Evolutionary conservation across 192 early-diverging fungal species (phyloP), one percentile per base, ranked within the genome.

Genomic region (Geranomyces michiganensis): DNA sequence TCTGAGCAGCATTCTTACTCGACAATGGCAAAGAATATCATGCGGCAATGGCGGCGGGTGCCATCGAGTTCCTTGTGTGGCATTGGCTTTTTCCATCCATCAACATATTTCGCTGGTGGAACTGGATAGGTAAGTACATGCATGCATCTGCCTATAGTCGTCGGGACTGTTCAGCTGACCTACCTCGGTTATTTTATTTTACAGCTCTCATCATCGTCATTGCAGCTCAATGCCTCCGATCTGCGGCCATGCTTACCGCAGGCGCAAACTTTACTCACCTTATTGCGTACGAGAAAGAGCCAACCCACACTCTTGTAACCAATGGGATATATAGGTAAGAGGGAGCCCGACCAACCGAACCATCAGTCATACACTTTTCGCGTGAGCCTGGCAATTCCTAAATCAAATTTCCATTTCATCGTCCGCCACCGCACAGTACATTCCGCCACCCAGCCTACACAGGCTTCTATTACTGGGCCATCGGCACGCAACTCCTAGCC

Each of bases 401-500:
- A n/a, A n/a, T n/a, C n/a, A n/a, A n/a, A 53, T 26, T 53, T 26
- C 7, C n/a, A n/a, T 26, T 7, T 26, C 51, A 53, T 15, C 51
- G 19, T 14, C 46, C 46, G 10, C 46, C 46, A 47, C 10, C 44
- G 4, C 43, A 46, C 74, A 90, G 90, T 33, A 56, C 88, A 29
- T 87, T 96, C 74, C 88, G 96, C 24, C 96, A 98, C 72, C 96
- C 96, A 14, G 91, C 94, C 14, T 98, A 98, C 70, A 93, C 95
- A 69, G 94, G 92, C 31, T 98, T 96, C 76, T 97, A 92, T 71
- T 91, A 92, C 75, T 98, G 94, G 94, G 94, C 88, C 3, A 51
- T 91, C 13, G 87, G 89, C 24, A 85, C 90, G 19, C 94, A 97
- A 70, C 31, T 93, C 7, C 71, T 93, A 67, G 78, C 95, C 55